phyloP scores from a whole-genome alignment of 2,329 filamentous ascomycete genomes.

The Phaeophleospora eucalypticola region DNA sequence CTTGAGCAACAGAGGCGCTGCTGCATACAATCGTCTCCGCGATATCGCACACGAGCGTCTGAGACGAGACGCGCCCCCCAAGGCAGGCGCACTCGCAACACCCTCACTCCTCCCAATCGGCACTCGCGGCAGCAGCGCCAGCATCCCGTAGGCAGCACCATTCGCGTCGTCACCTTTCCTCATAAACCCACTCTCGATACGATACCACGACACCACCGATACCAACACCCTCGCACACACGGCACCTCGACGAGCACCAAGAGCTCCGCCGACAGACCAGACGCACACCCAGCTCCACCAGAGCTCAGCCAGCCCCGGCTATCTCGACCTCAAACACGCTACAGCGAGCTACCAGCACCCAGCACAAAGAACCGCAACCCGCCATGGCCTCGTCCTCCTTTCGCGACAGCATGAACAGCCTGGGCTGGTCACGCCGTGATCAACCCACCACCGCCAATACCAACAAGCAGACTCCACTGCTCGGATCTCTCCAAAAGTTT shows the following conservation, averaged over 20 bases:
- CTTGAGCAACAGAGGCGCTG: background rate
- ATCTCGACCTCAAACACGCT: constrained; percentile 20
- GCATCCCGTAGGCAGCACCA: constrained; percentile 31
- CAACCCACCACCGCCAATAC: constrained; percentile 66
- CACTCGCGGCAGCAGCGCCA: constrained; percentile 17
- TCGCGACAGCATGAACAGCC: constrained; percentile 86
- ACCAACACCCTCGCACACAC: constrained; percentile 13
- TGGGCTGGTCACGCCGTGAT: constrained; percentile 89
- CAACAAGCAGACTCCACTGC: constrained; percentile 69
- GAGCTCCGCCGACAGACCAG: no score
- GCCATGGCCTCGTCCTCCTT: constrained; percentile 83
- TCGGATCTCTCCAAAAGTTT: constrained; percentile 75
- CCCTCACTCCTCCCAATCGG: constrained; percentile 15
- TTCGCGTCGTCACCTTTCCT: constrained; percentile 16
- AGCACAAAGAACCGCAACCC: constrained; percentile 13
- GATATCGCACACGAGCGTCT: background rate
- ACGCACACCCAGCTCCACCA: no score
- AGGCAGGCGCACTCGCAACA: constrained; percentile 3
- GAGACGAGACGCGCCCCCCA: background rate
- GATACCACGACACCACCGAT: constrained; percentile 4
- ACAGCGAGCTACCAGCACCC: constrained; percentile 13
- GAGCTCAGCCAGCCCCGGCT: constrained; percentile 5
- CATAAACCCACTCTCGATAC: constrained; percentile 9
- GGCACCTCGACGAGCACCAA: constrained; percentile 2
- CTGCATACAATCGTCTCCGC: background rate